A percentile compares a stretch with the other conserved stretches of the same genome.
Evolutionary conservation across 2,329 filamentous ascomycete species (phyloP).

Genomic region (Aspergillus quadricinctus): DNA sequence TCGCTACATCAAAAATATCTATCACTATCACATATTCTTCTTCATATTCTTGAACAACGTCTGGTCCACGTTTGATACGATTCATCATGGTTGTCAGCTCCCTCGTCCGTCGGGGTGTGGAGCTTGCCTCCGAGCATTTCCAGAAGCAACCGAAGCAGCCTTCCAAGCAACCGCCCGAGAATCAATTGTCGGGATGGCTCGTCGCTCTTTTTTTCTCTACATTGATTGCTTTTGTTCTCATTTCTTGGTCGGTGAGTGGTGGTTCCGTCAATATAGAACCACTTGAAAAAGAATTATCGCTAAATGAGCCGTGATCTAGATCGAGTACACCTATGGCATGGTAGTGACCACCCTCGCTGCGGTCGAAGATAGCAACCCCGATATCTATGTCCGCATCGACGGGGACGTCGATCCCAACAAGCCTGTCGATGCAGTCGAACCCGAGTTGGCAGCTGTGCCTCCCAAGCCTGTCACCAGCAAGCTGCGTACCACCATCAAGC

Average conservation of each 20-base stretch:
- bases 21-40: background rate
- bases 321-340: conserved; percentile 56
- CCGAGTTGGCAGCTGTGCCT: conserved; percentile 43
- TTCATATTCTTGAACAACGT: background rate
- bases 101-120: conserved; percentile 35
- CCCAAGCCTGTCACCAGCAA: conserved; percentile 59
- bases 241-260: conserved; percentile 25
- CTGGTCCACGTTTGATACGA: background rate
- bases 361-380: conserved; percentile 57
- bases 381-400: conserved; percentile 50
- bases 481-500: conserved; percentile 54
- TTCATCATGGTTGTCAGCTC: conserved; percentile 26
- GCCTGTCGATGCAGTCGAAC: conserved; percentile 37
- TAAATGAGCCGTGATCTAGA: conserved; percentile 21
- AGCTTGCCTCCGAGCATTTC: conserved; percentile 25
- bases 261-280: background rate
- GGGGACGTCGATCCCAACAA: conserved; percentile 29
- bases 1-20: background rate
- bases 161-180: conserved; percentile 15
- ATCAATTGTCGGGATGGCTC: conserved; percentile 22
- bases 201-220: conserved; percentile 27
- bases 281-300: background rate
- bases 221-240: conserved; percentile 17
- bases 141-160: conserved; percentile 1
- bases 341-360: conserved; percentile 60